Evolutionary conservation across 2,329 filamentous ascomycete species (phyloP).

Genomic region (Polytolypa hystricis): DNA sequence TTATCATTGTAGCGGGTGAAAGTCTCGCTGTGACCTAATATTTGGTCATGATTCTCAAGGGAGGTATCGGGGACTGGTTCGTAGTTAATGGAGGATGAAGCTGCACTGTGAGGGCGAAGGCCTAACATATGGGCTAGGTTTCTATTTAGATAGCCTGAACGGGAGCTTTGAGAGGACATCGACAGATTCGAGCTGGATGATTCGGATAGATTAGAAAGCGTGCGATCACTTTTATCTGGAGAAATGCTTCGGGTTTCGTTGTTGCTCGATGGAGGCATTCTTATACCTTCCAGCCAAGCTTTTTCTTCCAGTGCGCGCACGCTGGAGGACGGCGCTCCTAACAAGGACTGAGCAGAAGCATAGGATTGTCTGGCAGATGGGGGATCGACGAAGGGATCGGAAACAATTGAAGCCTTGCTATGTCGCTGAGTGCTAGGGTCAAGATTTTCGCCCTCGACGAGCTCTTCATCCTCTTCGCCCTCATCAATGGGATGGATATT

Average conservation of each 20-base stretch:
- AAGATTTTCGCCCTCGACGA: conserved; percentile 7
- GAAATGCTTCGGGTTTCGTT: conserved; percentile 30
- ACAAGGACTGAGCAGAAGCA: no score
- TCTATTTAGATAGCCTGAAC: conserved; percentile 6
- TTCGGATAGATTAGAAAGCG: conserved; percentile 46
- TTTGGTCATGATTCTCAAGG: no score
- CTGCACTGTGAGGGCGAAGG: conserved; percentile 1
- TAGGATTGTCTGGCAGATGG: no score
- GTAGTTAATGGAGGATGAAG: background rate
- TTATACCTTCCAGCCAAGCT: no score
- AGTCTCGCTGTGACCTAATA: no score
- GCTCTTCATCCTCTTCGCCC: conserved; percentile 47
- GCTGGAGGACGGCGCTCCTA: no score
- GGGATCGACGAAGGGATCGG: conserved; percentile 21
- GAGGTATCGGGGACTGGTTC: conserved; percentile 11
- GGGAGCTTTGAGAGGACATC: conserved; percentile 9
- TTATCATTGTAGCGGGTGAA: no score
- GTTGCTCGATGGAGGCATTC: no score
- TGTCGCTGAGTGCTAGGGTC: conserved; percentile 11
- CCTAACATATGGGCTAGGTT: conserved; percentile 4
- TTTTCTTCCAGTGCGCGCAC: no score
- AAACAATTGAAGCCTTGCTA: conserved; percentile 8
- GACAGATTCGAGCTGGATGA: conserved; percentile 23
- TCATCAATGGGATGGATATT: conserved; percentile 54
- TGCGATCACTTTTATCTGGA: conserved; percentile 44